phyloP scores from a whole-genome alignment of 106 monocot species.

The Chionographis japonica region DNA sequence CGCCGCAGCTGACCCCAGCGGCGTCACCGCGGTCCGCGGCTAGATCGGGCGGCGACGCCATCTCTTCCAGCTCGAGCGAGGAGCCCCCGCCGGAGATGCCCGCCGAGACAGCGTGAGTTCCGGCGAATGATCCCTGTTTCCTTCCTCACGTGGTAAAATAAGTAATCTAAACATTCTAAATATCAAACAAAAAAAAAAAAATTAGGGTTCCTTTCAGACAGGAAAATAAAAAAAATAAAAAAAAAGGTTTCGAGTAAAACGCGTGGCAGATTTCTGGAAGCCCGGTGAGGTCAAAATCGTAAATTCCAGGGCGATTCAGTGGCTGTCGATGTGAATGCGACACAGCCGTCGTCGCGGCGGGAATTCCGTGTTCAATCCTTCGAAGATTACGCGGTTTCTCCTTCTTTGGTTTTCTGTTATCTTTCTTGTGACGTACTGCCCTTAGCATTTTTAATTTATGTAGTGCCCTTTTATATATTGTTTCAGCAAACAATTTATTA shows the following conservation, averaged over 20 bases:
- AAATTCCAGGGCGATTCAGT: background rate
- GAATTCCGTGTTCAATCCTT: conserved; percentile 31
- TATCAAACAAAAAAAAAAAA: no score
- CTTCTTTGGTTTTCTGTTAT: background rate
- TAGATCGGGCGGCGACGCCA: conserved; percentile 16
- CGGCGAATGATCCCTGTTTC: no score
- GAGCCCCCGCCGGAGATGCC: conserved; percentile 17
- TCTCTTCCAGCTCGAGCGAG: conserved; percentile 61
- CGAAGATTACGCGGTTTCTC: conserved; percentile 14
- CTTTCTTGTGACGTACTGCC: background rate
- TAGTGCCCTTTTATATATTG: no score
- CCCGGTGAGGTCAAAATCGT: background rate
- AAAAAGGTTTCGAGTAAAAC: no score
- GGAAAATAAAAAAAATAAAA: no score
- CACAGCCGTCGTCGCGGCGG: conserved; percentile 22
- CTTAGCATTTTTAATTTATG: no score
- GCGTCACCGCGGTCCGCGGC: background rate
- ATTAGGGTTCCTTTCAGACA: no score
- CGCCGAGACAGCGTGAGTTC: conserved; percentile 46
- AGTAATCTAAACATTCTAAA: no score
- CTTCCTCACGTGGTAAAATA: no score
- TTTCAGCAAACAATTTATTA: no score
- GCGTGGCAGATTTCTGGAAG: no score
- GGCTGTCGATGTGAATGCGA: background rate
- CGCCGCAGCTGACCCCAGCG: background rate